A percentile compares a stretch with the other conserved stretches of the same genome.
phyloP scores from a whole-genome alignment of 805 yeast genomes.

The Candida piceae region DNA sequence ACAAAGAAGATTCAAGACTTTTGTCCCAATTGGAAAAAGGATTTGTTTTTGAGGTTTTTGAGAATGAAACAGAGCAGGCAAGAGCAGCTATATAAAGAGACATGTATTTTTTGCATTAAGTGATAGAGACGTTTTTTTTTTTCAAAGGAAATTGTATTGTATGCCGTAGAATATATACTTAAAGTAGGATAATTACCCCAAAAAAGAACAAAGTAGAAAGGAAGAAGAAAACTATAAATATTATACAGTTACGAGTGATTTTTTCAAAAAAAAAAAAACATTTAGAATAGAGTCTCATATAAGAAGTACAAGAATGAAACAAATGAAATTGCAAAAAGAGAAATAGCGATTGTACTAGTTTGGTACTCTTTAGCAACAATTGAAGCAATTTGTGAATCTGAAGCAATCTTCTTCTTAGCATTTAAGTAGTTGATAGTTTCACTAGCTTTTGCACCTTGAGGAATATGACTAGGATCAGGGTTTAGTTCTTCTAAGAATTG shows the following conservation, averaged over 20 bases:
- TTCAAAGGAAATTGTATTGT: background rate
- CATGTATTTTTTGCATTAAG: too few relatives aligned
- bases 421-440: slow-evolving; percentile 44
- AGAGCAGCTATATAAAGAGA: too few relatives aligned
- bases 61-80: too few relatives aligned
- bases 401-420: slow-evolving; percentile 38
- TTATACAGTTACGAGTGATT: background rate
- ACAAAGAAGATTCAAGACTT: too few relatives aligned
- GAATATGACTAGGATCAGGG: slow-evolving; percentile 51
- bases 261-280: background rate
- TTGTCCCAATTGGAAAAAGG: too few relatives aligned
- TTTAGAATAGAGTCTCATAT: background rate
- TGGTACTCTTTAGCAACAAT: slow-evolving; percentile 15
- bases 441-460: slow-evolving; percentile 44
- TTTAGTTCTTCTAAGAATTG: slow-evolving; percentile 78
- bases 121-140: too few relatives aligned
- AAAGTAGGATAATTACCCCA: too few relatives aligned
- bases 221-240: background rate
- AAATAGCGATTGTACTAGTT: slow-evolving; percentile 10
- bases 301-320: slow-evolving; percentile 12
- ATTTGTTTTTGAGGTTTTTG: too few relatives aligned
- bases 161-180: background rate
- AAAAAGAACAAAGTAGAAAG: background rate
- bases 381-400: slow-evolving; percentile 25
- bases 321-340: slow-evolving; percentile 19